phyloP scores from a whole-genome alignment of 2,329 filamentous ascomycete genomes.

The Trichoderma harzianum region DNA sequence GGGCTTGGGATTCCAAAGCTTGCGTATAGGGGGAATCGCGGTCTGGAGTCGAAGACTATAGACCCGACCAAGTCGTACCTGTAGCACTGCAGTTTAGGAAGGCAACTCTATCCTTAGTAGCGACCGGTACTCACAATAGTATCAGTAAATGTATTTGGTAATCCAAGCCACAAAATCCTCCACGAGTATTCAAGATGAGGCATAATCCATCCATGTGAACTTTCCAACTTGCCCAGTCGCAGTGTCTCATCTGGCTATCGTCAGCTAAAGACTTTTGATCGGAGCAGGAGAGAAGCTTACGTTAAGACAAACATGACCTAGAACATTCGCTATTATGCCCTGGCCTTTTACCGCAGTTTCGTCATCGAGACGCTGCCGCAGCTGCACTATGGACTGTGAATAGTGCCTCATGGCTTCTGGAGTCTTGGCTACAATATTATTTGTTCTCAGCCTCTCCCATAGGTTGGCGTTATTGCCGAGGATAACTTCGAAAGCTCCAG shows the following conservation, averaged over 20 bases:
- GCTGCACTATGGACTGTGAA: not conserved
- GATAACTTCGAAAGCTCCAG: not conserved
- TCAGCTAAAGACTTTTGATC: not conserved
- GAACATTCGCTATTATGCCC: not conserved
- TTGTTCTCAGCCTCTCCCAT: not conserved
- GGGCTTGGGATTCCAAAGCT: not conserved
- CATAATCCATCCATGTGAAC: not conserved
- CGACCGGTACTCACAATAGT: not conserved
- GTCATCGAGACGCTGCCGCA: not conserved
- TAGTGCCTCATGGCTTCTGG: not conserved
- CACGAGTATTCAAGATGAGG: not conserved
- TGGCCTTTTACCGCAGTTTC: not conserved
- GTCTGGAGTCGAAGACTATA: not conserved
- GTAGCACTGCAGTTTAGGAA: not conserved
- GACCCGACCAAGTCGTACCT: not conserved
- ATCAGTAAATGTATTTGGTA: not conserved
- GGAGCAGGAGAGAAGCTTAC: not conserved
- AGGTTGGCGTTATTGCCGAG: not conserved
- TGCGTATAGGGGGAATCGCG: not conserved
- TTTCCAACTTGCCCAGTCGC: not conserved
- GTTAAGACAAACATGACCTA: not conserved
- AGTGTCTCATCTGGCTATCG: not conserved
- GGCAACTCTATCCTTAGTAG: not conserved
- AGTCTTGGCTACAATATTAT: not conserved
- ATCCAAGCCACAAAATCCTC: not conserved